phyloP scores from a whole-genome alignment of 805 yeast species.

The Ogataea allantospora region DNA sequence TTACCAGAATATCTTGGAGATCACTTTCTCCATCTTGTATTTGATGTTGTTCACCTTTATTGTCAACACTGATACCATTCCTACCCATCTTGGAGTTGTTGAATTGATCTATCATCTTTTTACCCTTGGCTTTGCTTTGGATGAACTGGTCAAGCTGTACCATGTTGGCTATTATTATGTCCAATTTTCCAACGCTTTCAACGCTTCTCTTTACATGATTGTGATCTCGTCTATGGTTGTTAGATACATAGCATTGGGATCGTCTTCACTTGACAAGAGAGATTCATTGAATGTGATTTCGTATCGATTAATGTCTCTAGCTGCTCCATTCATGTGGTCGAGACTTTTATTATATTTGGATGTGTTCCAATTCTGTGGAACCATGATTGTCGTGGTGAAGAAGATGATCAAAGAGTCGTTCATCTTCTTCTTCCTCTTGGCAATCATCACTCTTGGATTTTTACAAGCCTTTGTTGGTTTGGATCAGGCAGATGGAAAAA shows the following conservation, averaged over 20 bases:
- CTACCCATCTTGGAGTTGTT: slow-evolving; percentile 36
- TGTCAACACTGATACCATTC: slow-evolving; percentile 54
- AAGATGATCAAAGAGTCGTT: slow-evolving; percentile 85
- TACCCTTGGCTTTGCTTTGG: slow-evolving; percentile 63
- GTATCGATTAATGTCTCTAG: slow-evolving; percentile 70
- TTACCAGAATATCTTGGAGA: slow-evolving; percentile 75
- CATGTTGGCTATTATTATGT: slow-evolving; percentile 73
- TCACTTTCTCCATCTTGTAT: slow-evolving; percentile 62
- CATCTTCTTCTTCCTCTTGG: slow-evolving; percentile 73
- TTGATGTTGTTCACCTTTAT: slow-evolving; percentile 60
- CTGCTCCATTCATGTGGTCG: slow-evolving; percentile 86
- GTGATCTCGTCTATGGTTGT: slow-evolving; percentile 52
- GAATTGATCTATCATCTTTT: slow-evolving; percentile 63
- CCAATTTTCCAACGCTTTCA: slow-evolving; percentile 78
- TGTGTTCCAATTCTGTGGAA: slow-evolving; percentile 79
- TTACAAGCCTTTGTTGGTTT: slow-evolving; percentile 84
- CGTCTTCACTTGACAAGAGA: slow-evolving; percentile 26
- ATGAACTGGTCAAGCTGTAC: slow-evolving; percentile 68
- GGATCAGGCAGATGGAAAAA: slow-evolving; percentile 82
- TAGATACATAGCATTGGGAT: slow-evolving; percentile 45
- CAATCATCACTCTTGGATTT: slow-evolving; percentile 73
- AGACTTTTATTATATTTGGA: slow-evolving; percentile 74
- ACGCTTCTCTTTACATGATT: slow-evolving; percentile 63
- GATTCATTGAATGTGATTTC: slow-evolving; percentile 36
- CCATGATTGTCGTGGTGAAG: slow-evolving; percentile 81